Evolutionary conservation across 148 eudicot species (phyloP), one percentile per base, ranked within the genome.

Genomic region (Rhododendron griersonianum): DNA sequence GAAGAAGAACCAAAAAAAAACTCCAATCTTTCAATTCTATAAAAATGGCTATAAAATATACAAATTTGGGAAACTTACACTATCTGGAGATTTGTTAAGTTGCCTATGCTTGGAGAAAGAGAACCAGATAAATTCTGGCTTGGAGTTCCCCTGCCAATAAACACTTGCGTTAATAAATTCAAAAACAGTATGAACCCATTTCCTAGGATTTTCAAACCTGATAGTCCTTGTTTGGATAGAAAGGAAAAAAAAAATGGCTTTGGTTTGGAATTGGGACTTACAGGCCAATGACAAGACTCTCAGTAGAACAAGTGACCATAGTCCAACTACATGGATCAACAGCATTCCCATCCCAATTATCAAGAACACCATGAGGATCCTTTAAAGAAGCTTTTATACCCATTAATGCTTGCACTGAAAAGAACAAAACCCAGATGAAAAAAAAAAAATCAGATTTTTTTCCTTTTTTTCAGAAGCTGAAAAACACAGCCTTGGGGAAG

Each of bases 261-360:
- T 35, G 35, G 1, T 74, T 59, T 84, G 2, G 82, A 84, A 35
- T 59, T 35, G 25, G 44, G 41, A 85, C 92, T 90, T 88, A 94
- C 96, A 94, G 83, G 92, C 92, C 93, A 88, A 89, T 92, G 67
- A 94, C 96, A 33, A 94, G 90, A 89, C 83, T 86, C 45, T 92
- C 92, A 86, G 89, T 33, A 67, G 95, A 92, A 87, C 97, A 94
- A 87, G 95, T 93, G 85, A 94, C 91, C 97, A 94, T 93, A 71
- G 94, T 85, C 97, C 95, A 94, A 78, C 95, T 93, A 90, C 97
- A 94, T 55, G 97, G 97, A 92, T 93, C 97, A 87, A 94, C 96
- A 71, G 96, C 87, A 77, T 91, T 87, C 3, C 91, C 91, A 91
- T 93, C 96, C 96, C 96, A 93, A 87, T 93, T 91, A 80, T 89